Percentiles rank a stretch among this genome's conserved stretches.
These are phyloP conservation scores for Xerophyta viscosa DNA, from an alignment of 106 monocot genomes.

Conservation along the genomic window DNA sequence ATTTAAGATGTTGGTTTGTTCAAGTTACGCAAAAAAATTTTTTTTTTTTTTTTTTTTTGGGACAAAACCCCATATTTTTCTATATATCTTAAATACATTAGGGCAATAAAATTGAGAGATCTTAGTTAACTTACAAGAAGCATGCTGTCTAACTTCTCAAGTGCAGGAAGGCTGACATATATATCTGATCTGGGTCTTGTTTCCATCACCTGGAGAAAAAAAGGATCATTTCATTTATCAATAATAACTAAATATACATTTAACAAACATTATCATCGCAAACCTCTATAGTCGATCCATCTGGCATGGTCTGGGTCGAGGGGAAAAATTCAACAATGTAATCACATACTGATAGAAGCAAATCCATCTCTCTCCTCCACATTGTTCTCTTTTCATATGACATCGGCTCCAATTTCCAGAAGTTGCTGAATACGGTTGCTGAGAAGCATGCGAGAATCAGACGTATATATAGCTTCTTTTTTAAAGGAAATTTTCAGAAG, in stretches of 20 bases:
- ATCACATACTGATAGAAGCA: constrained; percentile 69
- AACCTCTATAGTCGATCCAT: constrained; percentile 47
- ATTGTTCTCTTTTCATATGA: constrained; percentile 51
- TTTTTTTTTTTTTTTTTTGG: too few relatives aligned
- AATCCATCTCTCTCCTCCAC: constrained; percentile 88
- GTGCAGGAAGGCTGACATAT: constrained; percentile 65
- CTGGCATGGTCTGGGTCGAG: constrained; percentile 33
- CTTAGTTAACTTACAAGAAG: constrained; percentile 56
- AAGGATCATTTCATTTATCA: not conserved
- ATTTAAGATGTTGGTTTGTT: too few relatives aligned
- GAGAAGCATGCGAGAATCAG: constrained; percentile 1
- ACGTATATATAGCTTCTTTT: not conserved
- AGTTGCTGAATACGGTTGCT: constrained; percentile 75
- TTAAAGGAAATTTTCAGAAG: not conserved
- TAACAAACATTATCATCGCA: too few relatives aligned
- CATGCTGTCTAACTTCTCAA: constrained; percentile 64
- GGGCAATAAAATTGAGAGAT: not conserved
- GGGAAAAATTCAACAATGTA: constrained; percentile 70
- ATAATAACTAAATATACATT: too few relatives aligned
- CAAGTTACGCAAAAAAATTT: too few relatives aligned
- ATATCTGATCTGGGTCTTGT: constrained; percentile 70
- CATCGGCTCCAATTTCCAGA: constrained; percentile 66
- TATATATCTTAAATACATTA: too few relatives aligned
- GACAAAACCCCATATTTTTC: too few relatives aligned
- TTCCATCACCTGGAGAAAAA: constrained; percentile 42